Evolutionary conservation across 805 yeast genomes (phyloP), one percentile per base, ranked within the genome.

Genomic region (Wickerhamomyces silvicola): DNA sequence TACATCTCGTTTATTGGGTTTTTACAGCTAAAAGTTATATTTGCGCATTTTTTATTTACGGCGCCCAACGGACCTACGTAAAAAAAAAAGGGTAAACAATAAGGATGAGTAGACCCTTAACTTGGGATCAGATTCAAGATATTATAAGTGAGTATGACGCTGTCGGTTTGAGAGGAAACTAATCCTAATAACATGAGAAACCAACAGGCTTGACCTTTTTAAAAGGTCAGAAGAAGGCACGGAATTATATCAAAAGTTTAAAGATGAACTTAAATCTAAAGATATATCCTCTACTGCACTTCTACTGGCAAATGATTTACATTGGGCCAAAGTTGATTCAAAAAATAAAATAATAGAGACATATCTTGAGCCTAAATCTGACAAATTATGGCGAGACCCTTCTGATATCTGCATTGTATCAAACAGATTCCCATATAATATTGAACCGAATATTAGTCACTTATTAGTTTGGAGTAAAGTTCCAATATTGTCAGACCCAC

Each of bases 381-480:
- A 52, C 19, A 48, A 60, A 22, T 54, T 75, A 13, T 68, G 73
- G 41, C 52, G 59, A 7, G 51, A 62, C 35, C 48, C 57, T 1
- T 24, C 44, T 1, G 80, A 75, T 45, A 48, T 70, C 17, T 64
- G 60, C 33, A 64, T 75, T 18, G 50, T 71, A 8, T 37, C 48
- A 21, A 80, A 80, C 50, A 72, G 71, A 39, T 80, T 76, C 52
- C 84, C 84, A 0, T 80, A 80, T 56, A 64, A 66, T 44, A 66
- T 77, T 36, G 75, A 66, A 25, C 45, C 50, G 2, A 62, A 61
- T 26, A 64, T 77, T 6, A 51, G 52, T 7, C 86, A 79, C 52
- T 53, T 78, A 13, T 65, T 81, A 30, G 62, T 78, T 3, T 80
- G 88, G 87, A 64, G 78, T 4, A 78, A 78, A 46, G 58, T 68